Evolutionary conservation across 257 asterid genomes (phyloP).

Genomic region (Petunia axillaris): DNA sequence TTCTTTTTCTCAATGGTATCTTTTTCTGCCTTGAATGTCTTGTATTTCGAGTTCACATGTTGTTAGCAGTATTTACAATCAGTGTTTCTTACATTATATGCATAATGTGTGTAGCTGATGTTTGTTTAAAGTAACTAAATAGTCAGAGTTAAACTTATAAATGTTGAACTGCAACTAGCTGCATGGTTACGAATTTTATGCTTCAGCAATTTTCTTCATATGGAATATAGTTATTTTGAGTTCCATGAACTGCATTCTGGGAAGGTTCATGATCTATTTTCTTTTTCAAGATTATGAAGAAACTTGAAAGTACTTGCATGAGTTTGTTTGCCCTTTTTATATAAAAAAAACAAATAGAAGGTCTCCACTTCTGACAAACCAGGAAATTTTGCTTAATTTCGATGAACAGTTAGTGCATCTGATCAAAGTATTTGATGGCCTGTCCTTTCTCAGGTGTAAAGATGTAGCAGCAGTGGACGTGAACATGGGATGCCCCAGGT

Average conservation of each 20-base stretch:
- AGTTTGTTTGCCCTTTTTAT: neutral
- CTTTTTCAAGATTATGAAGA: neutral
- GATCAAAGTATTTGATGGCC: conserved; percentile 6
- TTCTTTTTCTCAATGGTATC: neutral
- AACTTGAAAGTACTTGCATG: neutral
- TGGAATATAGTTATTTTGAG: neutral
- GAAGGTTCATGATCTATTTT: neutral
- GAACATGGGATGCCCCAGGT: conserved; percentile 96
- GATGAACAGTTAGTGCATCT: neutral
- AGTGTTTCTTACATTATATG: neutral
- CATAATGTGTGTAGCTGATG: neutral
- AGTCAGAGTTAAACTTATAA: neutral
- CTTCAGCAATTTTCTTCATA: neutral
- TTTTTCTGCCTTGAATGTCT: neutral
- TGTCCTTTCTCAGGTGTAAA: conserved; percentile 60
- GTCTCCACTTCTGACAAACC: neutral
- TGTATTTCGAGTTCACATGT: neutral
- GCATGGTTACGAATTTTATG: neutral
- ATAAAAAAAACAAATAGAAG: neutral
- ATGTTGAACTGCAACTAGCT: conserved; percentile 16
- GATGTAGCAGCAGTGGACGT: conserved; percentile 93
- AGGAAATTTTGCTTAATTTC: neutral
- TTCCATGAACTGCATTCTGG: neutral
- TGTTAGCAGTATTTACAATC: neutral
- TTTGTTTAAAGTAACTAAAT: neutral